Conservation (phyloP, 257 asterid genomes). For the Forsythia viridissima region DNA sequence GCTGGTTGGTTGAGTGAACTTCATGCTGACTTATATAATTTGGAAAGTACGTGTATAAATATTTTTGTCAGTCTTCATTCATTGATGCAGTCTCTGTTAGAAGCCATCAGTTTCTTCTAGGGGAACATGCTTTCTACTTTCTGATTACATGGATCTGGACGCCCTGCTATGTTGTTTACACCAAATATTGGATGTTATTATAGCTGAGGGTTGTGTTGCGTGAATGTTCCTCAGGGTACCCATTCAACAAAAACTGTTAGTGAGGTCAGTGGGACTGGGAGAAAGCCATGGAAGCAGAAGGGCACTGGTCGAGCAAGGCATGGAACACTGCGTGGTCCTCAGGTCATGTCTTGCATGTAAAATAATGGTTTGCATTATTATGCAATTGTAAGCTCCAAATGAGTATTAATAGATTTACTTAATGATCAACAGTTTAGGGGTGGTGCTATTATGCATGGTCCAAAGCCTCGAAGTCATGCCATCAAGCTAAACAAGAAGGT, state of each 20-base stretch:
- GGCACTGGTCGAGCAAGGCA: slow-evolving; percentile 95
- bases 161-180: neutral
- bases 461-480: slow-evolving; percentile 96
- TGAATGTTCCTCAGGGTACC: slow-evolving; percentile 61
- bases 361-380: neutral
- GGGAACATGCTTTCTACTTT: neutral
- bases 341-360: slow-evolving; percentile 49
- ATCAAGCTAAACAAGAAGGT: slow-evolving; percentile 87
- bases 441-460: slow-evolving; percentile 86
- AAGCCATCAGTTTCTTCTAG: neutral
- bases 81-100: neutral
- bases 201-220: slow-evolving; percentile 7
- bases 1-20: slow-evolving; percentile 14
- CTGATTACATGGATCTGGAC: neutral
- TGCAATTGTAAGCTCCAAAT: neutral
- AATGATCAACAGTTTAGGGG: slow-evolving; percentile 69
- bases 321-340: slow-evolving; percentile 83
- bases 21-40: neutral
- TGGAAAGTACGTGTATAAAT: neutral
- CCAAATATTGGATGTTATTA: neutral
- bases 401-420: slow-evolving; percentile 16
- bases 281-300: slow-evolving; percentile 88
- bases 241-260: slow-evolving; percentile 91
- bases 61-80: neutral
- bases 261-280: slow-evolving; percentile 97